phyloP scores from a whole-genome alignment of 768 basidiomycete genomes.

The Suillus variegatus region DNA sequence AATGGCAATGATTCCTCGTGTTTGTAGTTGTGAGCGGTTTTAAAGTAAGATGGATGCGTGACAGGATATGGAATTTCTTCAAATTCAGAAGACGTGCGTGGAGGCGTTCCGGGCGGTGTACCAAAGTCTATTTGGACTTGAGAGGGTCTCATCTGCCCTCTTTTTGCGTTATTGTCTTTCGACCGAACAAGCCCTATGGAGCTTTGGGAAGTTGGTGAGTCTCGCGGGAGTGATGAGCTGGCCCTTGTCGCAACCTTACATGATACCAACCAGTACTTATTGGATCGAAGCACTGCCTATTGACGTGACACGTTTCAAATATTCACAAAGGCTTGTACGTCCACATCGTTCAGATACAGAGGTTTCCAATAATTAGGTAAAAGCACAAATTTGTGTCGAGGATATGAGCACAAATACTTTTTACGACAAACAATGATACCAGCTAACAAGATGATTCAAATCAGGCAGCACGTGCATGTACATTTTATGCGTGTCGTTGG shows the following conservation, averaged over 20 bases:
- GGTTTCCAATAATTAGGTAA: conserved; percentile 17
- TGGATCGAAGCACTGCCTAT: background rate
- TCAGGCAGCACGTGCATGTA: conserved; percentile 10
- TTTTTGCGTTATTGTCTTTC: conserved; percentile 9
- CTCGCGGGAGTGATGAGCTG: background rate
- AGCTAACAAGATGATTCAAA: conserved; percentile 5
- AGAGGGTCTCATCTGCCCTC: conserved; percentile 57
- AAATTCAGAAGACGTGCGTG: conserved; percentile 65
- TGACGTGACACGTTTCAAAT: background rate
- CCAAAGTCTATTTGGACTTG: conserved; percentile 75
- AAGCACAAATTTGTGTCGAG: conserved; percentile 14
- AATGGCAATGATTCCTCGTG: conserved; percentile 48
- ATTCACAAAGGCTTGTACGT: background rate
- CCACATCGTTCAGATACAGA: conserved; percentile 1
- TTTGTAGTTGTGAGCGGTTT: conserved; percentile 27
- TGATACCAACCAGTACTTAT: background rate
- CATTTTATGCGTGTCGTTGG: conserved; percentile 42
- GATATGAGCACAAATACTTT: conserved; percentile 19
- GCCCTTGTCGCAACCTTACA: background rate
- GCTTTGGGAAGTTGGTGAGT: conserved; percentile 9
- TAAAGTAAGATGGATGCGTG: conserved; percentile 19
- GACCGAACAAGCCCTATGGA: conserved; percentile 13
- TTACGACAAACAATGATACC: conserved; percentile 7
- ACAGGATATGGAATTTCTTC: conserved; percentile 68
- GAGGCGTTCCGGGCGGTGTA: conserved; percentile 48